phyloP scores from a whole-genome alignment of 768 basidiomycete species.

The Lyophyllum shimeji region DNA sequence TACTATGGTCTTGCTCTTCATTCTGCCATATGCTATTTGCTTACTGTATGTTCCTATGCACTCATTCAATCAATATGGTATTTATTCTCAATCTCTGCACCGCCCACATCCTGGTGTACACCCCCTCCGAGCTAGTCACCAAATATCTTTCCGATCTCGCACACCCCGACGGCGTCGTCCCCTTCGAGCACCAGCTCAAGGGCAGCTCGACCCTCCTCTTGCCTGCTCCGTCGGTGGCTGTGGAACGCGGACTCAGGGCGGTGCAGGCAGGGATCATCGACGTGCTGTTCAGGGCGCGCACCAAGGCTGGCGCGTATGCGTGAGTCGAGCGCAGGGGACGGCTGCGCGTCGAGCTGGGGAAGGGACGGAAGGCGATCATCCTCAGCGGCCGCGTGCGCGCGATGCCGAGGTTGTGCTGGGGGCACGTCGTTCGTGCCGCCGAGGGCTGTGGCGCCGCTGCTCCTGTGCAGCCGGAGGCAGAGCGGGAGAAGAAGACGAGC shows the following conservation, averaged over 20 bases:
- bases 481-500: constrained; percentile 11
- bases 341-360: constrained; percentile 89
- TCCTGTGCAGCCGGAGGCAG: neutral
- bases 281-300: constrained; percentile 80
- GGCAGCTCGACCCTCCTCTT: constrained; percentile 45
- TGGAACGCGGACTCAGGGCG: neutral
- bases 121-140: constrained; percentile 80
- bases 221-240: neutral
- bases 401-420: constrained; percentile 67
- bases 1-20: no score
- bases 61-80: no score
- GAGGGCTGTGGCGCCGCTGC: no score
- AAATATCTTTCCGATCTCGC: constrained; percentile 78
- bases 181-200: constrained; percentile 90
- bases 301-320: constrained; percentile 64
- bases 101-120: constrained; percentile 77
- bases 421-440: constrained; percentile 34
- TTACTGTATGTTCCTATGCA: no score
- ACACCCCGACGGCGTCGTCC: constrained; percentile 87
- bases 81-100: constrained; percentile 39
- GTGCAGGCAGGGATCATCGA: constrained; percentile 61
- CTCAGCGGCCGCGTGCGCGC: constrained; percentile 76
- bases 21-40: no score
- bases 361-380: constrained; percentile 92
- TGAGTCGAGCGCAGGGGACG: constrained; percentile 94